Evolutionary conservation across 352 stramenopile genomes (phyloP).

Genomic region (Nothophytophthora sp.): DNA sequence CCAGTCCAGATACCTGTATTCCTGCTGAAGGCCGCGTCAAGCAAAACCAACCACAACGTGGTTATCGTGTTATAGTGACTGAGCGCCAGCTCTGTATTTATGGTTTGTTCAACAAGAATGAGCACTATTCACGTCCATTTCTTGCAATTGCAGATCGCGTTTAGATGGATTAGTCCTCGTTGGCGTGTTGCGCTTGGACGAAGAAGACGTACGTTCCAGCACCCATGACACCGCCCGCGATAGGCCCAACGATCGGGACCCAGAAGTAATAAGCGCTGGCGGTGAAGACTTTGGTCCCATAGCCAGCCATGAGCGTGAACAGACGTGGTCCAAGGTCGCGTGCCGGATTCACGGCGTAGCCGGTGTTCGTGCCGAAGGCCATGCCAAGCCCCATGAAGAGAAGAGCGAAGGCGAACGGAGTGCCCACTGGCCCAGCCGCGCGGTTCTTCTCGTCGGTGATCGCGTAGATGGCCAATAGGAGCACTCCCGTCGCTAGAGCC

Average conservation of each 20-base stretch:
- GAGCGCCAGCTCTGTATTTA: too few relatives aligned
- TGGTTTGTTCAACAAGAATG: too few relatives aligned
- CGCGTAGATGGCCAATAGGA: conserved; percentile 51
- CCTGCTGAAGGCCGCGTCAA: conserved; percentile 10
- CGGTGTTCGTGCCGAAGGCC: conserved; percentile 45
- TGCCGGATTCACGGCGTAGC: conserved; percentile 43
- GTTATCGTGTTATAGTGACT: too few relatives aligned
- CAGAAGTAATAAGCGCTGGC: conserved; percentile 56
- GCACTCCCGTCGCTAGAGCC: conserved; percentile 44
- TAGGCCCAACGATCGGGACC: conserved; percentile 52
- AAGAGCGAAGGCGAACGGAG: conserved; percentile 42
- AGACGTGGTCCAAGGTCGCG: conserved; percentile 41
- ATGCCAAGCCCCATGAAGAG: conserved; percentile 62
- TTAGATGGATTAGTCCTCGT: too few relatives aligned
- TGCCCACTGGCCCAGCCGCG: conserved; percentile 27
- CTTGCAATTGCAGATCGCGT: too few relatives aligned
- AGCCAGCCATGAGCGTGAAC: conserved; percentile 50
- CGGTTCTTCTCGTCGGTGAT: conserved; percentile 52
- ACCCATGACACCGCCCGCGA: conserved; percentile 41
- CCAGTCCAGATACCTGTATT: conserved; percentile 19
- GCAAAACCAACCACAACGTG: background rate
- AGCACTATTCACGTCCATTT: background rate
- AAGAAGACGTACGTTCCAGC: conserved; percentile 49
- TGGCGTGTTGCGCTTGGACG: conserved; percentile 50
- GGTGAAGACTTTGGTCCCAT: conserved; percentile 53